Base-by-base conservation (phyloP, 441 rosid species). In the Monsonia emarginata region DNA sequence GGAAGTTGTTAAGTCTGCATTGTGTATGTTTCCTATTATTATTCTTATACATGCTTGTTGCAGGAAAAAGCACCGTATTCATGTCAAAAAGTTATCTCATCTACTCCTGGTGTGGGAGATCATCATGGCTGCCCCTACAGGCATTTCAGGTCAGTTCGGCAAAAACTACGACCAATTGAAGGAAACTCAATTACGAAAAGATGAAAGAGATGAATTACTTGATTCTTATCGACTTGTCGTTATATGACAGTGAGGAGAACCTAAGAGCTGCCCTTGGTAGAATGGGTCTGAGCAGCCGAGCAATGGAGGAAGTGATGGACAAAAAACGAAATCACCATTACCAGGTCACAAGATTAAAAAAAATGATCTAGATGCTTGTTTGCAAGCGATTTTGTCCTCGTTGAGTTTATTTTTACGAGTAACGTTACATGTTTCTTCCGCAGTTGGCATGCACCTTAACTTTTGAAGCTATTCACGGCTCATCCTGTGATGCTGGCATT, bases 1-100 rank as follows among this genome's bases (percentile, higher is more conserved):
- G 28, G 26, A 52, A 52, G 26, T 4, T 8, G 26, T 52, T 21
- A 52, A 21, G 21, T 27, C 58, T 11, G 2, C 1, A 2, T 26
- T 4, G 5, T 42, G 30, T 54, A 14, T 24, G 16, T 54, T 54
- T 54, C 30, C n/a, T n/a, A n/a, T 54, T 26, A 21, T 40, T 11
- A 11, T 28, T 4, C 11, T 2, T 28, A 26, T 70, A 68, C n/a
- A n/a, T 60, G 52, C 28, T 69, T 65, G 64, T 73, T 81, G 76
- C 88, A 91, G 99, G 99, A 94, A 78, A 89, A 91, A 74, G 86
- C 90, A 32, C 96, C 99, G 71, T 91, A 84, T 81, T 86, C 96
- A 69, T 94, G 97, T 82, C 95, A 87, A 72, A 94, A 87, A 74
- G 77, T 86, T 67, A 89, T 91, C 63, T 81, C 83, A 40, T 82